Base-by-base conservation (phyloP, 352 stramenopile species). In the Phytophthora fragariaefolia region DNA sequence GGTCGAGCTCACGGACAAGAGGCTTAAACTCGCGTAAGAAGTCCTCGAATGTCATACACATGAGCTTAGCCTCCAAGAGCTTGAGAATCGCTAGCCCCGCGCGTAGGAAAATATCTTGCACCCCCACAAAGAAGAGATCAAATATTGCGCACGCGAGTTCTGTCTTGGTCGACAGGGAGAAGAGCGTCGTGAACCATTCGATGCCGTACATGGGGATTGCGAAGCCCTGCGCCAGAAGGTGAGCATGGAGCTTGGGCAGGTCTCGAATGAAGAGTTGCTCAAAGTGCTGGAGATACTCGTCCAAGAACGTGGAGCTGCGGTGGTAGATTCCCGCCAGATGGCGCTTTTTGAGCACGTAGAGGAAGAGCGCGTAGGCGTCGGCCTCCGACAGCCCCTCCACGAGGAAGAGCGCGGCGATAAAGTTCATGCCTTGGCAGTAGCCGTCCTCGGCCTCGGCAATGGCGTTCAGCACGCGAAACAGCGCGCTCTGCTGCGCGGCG, bases 401-500 rank as follows among this genome's bases (percentile, higher is more conserved):
- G 10, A 96, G 79, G 46, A 96, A 95, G 4, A 96, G 63, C 17
- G 85, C 88, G 0, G 87, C 88, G 59, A 96, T 94, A 56, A 96
- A 96, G 73, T 96, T 96, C 88, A 96, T 96, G 5, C 88, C 88
- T 42, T 96, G 88, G 58, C 88, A 96, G 54, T 96, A 96, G 6
- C 83, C 86, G 52, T 90, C 77, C 55, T 96, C 88, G 2, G 85
- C 87, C 46, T 93, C 80, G 2, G 86, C 69, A 38, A 96, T 82
- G 5, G 86, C 88, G n/a, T 92, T 96, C 1, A 96, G 63, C 15
- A 96, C 88, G 36, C 86, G 85, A 24, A 91, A 91, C 0, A 96
- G 52, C 18, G 84, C 77, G 23, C 74, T 83, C 42, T 96, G 83
- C 43, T 91, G 80, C 17, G 76, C 59, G 20, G 58, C 58, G 9